phyloP scores from a whole-genome alignment of 495 filamentous ascomycete genomes.

The Penicillium canescens region DNA sequence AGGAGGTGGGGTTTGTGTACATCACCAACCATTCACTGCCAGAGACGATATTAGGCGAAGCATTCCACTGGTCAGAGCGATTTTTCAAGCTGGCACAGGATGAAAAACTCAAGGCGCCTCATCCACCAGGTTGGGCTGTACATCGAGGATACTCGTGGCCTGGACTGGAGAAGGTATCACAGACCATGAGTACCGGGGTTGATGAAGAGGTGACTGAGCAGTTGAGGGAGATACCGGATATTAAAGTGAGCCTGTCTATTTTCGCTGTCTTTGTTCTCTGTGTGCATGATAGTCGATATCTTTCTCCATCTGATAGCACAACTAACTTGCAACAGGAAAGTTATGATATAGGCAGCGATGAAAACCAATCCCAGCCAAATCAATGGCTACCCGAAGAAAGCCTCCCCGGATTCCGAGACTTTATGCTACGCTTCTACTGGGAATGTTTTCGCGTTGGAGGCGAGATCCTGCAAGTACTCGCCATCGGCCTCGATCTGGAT shows the following conservation, averaged over 20 bases:
- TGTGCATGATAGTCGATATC: not conserved
- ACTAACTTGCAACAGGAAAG: constrained; percentile 49
- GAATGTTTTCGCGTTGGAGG: constrained; percentile 44
- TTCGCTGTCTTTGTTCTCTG: not conserved
- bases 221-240: constrained; percentile 37
- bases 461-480: constrained; percentile 52
- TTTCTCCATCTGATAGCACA: not conserved
- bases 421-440: constrained; percentile 60
- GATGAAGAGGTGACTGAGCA: constrained; percentile 35
- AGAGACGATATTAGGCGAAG: constrained; percentile 46
- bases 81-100: constrained; percentile 47
- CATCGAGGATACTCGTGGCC: constrained; percentile 69
- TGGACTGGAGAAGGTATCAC: constrained; percentile 64
- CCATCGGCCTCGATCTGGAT: constrained; percentile 48
- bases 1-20: constrained; percentile 59
- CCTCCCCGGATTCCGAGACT: constrained; percentile 60
- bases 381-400: constrained; percentile 61
- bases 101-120: constrained; percentile 57
- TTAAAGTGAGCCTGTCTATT: constrained; percentile 29
- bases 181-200: constrained; percentile 49
- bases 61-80: constrained; percentile 52
- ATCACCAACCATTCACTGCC: constrained; percentile 57
- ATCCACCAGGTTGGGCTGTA: constrained; percentile 55
- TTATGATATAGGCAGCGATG: constrained; percentile 65
- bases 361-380: constrained; percentile 57